Conservation (phyloP, 352 stramenopile species). For the Paralagenidium karlingii region DNA sequence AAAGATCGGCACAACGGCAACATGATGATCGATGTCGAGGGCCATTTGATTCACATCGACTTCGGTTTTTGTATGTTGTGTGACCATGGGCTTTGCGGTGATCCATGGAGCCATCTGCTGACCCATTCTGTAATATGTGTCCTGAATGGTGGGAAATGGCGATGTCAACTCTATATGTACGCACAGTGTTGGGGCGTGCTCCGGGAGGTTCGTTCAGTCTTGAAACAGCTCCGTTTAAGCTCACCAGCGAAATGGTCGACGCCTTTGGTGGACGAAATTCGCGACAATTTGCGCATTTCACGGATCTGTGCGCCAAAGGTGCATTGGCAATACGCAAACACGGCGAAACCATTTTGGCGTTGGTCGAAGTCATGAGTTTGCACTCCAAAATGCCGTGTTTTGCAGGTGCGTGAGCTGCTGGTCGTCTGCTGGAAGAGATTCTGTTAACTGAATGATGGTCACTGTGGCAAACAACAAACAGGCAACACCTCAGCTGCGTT, state of each 20-base stretch:
- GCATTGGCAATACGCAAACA: conserved; percentile 88
- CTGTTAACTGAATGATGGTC: no score
- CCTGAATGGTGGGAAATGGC: no score
- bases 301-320: conserved; percentile 88
- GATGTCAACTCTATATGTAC: no score
- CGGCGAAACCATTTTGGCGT: conserved; percentile 88
- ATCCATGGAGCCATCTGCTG: neutral
- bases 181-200: conserved; percentile 53
- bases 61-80: conserved; percentile 92
- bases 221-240: conserved; percentile 95
- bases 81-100: neutral
- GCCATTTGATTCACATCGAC: conserved; percentile 98
- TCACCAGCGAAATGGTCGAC: conserved; percentile 93
- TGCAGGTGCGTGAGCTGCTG: no score
- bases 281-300: conserved; percentile 88
- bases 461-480: no score
- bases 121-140: neutral
- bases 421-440: neutral
- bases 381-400: conserved; percentile 73
- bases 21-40: conserved; percentile 96
- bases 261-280: conserved; percentile 88
- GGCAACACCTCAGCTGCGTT: conserved; percentile 18
- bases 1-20: conserved; percentile 99
- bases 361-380: conserved; percentile 92
- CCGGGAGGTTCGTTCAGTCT: conserved; percentile 90